Evolutionary conservation across 805 yeast genomes (phyloP), one percentile per base, ranked within the genome.

Genomic region (Candida vartiovaarae): DNA sequence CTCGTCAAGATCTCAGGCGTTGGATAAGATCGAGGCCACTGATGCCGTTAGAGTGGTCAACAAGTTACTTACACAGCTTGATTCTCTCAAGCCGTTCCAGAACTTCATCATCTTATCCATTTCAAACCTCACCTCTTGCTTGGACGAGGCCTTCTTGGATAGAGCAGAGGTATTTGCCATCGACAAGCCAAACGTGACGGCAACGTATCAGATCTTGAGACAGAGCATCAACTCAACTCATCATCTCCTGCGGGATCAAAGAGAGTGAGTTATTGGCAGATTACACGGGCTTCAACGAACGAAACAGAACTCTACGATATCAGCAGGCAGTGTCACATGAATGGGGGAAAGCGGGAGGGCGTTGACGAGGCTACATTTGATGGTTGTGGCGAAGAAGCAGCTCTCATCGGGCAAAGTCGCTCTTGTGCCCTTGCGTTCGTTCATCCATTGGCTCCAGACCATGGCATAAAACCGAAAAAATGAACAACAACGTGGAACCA

Each of bases 121-220:
- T 3, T 66, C 75, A 1, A 72, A 72, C 47, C 46, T 68, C 30
- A 31, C 66, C 7, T 52, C 56, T 10, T 60, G 67, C 3, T 53
- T 72, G 27, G 76, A 72, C 54, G 55, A 62, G 2, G 76, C 76
- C 2, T 72, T 72, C 45, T 34, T 68, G 5, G 76, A 71, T 54
- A 55, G 76, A 36, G 67, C 67, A 4, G 75, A 70, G 44, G 61
- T 59, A 2, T 68, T 67, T 43, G 51, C 48, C 34, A 56, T 71
- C 5, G 61, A 63, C 3, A 59, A 50, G 32, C 75, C 75, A 8
- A 53, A 61, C n/a, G 39, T 44, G 20, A 38, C 42, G 7, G 66
- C 64, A 0, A 60, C 63, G 4, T 51, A 47, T 26, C 48, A 51
- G 32, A 68, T 70, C 11, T 39, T 71, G 15, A 41, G 49, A 4